Percentiles rank a stretch among this genome's conserved stretches.
Conservation (phyloP, 1,284 basidiomycete genomes). For the Cutaneotrichosporon dermatis region DNA sequence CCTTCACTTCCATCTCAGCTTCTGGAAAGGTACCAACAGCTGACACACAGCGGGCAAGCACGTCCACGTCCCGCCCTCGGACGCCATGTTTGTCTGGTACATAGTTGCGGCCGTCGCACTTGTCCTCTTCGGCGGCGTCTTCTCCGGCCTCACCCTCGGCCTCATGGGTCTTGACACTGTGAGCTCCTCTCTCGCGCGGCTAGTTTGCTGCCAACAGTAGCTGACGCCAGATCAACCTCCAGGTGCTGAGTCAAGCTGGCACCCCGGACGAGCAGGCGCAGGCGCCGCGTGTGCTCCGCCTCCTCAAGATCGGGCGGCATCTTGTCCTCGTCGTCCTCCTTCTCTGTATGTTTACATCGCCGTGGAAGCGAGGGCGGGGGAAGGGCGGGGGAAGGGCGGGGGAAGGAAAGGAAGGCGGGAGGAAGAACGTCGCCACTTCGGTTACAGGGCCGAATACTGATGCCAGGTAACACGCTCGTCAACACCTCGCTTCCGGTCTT, state of each 20-base stretch:
- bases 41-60: conserved; percentile 20
- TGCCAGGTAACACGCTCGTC: conserved; percentile 51
- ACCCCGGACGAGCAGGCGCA: conserved; percentile 46
- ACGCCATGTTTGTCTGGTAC: conserved; percentile 36
- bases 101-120: conserved; percentile 25
- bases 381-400: neutral
- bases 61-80: conserved; percentile 34
- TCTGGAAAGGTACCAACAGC: neutral
- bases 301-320: conserved; percentile 50
- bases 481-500: conserved; percentile 54
- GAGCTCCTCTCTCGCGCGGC: neutral
- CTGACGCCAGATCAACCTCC: conserved; percentile 38
- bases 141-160: conserved; percentile 53
- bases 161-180: conserved; percentile 53
- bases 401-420: no score
- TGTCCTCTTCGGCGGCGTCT: conserved; percentile 49
- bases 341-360: conserved; percentile 35
- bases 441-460: conserved; percentile 9
- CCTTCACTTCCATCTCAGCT: neutral
- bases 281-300: conserved; percentile 49
- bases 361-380: neutral
- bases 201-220: neutral
- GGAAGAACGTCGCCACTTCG: no score
- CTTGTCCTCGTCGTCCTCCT: conserved; percentile 50
- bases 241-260: conserved; percentile 48